These are phyloP conservation scores for Miscanthus lutarioriparius DNA, from an alignment of 176 grass and related monocot species.

Conservation along the genomic window DNA sequence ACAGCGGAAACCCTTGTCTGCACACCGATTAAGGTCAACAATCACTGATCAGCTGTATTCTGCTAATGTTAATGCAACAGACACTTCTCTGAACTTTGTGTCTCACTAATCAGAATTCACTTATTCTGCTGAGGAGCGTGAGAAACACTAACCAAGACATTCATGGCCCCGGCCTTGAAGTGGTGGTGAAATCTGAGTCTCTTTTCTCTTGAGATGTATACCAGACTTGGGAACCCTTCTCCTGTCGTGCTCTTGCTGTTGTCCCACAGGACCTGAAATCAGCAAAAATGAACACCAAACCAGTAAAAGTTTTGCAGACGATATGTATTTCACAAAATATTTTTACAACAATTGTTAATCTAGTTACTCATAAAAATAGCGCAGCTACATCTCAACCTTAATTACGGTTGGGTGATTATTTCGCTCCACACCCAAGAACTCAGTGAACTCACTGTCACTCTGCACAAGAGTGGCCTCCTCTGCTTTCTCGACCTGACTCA, in stretches of 20 bases:
- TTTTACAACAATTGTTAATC: neutral
- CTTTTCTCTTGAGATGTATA: constrained; percentile 62
- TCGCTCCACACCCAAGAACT: constrained; percentile 37
- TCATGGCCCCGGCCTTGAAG: constrained; percentile 63
- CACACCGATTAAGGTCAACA: neutral
- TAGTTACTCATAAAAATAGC: neutral
- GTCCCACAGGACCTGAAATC: constrained; percentile 51
- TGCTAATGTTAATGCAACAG: neutral
- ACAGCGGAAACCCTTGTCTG: constrained; percentile 53
- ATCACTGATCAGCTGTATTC: neutral
- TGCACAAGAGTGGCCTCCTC: constrained; percentile 16
- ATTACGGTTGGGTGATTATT: constrained; percentile 46
- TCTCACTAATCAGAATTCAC: neutral
- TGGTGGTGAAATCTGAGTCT: constrained; percentile 37
- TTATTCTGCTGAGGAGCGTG: neutral
- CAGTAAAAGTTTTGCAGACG: neutral
- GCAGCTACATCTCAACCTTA: constrained; percentile 22
- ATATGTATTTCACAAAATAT: neutral
- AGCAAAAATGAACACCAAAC: neutral
- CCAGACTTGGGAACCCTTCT: constrained; percentile 36
- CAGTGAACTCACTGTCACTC: constrained; percentile 3
- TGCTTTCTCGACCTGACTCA: constrained; percentile 34
- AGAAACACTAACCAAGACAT: constrained; percentile 42
- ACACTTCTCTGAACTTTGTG: neutral
- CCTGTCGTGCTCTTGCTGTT: constrained; percentile 15